Conservation (phyloP, 2,329 filamentous ascomycete species). For the Sphaerulina vaccinii region DNA sequence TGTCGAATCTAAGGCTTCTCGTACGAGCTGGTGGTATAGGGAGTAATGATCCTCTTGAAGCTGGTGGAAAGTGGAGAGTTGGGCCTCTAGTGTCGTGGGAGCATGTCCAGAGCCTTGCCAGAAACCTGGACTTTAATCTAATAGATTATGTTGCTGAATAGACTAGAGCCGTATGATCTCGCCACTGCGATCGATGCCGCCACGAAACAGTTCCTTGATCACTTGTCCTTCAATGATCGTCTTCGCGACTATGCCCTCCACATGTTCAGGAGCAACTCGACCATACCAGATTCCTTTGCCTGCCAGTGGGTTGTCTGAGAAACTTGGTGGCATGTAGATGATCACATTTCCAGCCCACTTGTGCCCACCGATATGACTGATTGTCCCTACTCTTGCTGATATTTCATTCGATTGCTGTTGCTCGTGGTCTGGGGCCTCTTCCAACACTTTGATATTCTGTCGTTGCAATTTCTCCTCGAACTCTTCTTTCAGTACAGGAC, state of each 20-base stretch:
- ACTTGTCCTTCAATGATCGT: conserved; percentile 67
- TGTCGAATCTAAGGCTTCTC: conserved; percentile 68
- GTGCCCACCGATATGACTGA: conserved; percentile 81
- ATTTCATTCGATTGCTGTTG: conserved; percentile 16
- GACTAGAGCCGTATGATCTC: conserved; percentile 32
- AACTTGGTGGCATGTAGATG: conserved; percentile 67
- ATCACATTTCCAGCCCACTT: conserved; percentile 86
- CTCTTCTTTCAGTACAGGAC: conserved; percentile 67
- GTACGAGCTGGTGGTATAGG: conserved; percentile 60
- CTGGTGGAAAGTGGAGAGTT: conserved; percentile 71
- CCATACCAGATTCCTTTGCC: conserved; percentile 82
- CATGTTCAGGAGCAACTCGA: conserved; percentile 69
- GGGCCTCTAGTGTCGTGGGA: conserved; percentile 70
- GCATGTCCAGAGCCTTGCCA: conserved; percentile 65
- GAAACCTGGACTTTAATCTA: conserved; percentile 74
- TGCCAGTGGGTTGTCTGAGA: conserved; percentile 55
- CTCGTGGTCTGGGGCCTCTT: conserved; percentile 35
- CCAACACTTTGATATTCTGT: conserved; percentile 51
- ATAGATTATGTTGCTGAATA: conserved; percentile 66
- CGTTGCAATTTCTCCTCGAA: conserved; percentile 63
- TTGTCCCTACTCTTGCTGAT: conserved; percentile 63
- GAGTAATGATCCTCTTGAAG: conserved; percentile 63
- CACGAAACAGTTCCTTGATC: conserved; percentile 69
- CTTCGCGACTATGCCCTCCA: conserved; percentile 72
- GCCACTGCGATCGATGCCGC: conserved; percentile 54